Evolutionary conservation across 495 filamentous ascomycete genomes (phyloP), one percentile per base, ranked within the genome.

Genomic region (Penicillium chermesinum): DNA sequence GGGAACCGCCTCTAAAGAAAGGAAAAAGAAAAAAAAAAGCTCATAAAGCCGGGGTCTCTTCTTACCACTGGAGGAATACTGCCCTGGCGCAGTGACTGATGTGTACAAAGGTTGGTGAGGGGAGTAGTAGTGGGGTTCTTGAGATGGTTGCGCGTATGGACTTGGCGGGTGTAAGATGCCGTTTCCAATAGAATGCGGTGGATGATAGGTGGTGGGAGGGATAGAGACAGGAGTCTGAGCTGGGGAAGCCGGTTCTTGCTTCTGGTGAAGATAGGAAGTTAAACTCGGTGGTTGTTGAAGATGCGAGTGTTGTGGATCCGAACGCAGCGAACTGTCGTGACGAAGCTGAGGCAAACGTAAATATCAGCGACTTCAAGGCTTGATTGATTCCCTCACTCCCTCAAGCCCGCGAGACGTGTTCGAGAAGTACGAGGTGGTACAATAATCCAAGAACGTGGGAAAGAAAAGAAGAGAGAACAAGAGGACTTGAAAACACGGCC

Each of bases 31-130:
- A n/a, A n/a, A n/a, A n/a, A n/a, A n/a, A n/a, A n/a, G 10, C 4
- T 30, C 5, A 30, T 10, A 10, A 30, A 30, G 4, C 10, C 10
- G 25, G 10, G 10, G 5, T 30, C 25, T 30, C 10, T 30, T 30
- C 86, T 78, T 69, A 93, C 88, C 88, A 75, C 84, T 84, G 60
- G 86, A 83, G 36, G 85, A 80, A 62, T 89, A 91, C 64, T 81
- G 82, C 59, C 78, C 80, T 19, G 83, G 79, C 32, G 81, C 79
- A 67, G 76, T 79, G 48, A 80, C 59, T 16, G 87, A 83, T 62
- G 84, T 82, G 71, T 91, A 91, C 17, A 86, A 77, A 58, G 78
- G 81, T 37, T 80, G 78, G 61, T 89, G 83, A 46, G 81, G 55
- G 22, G 74, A 62, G 73, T 88, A 91, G 64, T 89, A 89, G n/a